These are phyloP conservation scores for Quaeritorhiza haematococci DNA, from an alignment of 371 early-diverging fungal genomes.

Conservation along the genomic window DNA sequence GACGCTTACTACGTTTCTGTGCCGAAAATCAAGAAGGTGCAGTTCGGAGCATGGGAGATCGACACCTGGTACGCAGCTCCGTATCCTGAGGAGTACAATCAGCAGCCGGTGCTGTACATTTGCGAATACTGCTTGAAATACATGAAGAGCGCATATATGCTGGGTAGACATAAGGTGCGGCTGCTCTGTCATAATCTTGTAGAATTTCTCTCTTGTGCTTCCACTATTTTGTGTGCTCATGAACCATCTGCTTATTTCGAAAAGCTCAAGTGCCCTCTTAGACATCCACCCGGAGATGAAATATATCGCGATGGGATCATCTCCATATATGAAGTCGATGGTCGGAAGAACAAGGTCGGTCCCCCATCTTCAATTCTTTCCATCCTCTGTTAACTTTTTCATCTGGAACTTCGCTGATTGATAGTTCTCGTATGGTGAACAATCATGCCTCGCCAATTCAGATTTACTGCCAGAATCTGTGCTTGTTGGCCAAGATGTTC, in stretches of 20 bases:
- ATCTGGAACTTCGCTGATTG: no score
- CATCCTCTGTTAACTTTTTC: neutral
- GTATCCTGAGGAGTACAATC: slow-evolving; percentile 80
- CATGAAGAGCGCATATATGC: slow-evolving; percentile 40
- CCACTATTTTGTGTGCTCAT: slow-evolving; percentile 16
- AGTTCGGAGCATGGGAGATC: slow-evolving; percentile 79
- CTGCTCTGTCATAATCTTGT: neutral
- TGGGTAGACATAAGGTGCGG: slow-evolving; percentile 50
- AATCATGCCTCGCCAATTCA: neutral
- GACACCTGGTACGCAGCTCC: slow-evolving; percentile 93
- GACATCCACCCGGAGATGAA: slow-evolving; percentile 81
- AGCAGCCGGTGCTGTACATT: slow-evolving; percentile 67
- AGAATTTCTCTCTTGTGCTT: neutral
- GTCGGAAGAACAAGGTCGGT: slow-evolving; percentile 70
- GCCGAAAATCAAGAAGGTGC: slow-evolving; percentile 61
- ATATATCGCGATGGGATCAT: slow-evolving; percentile 76
- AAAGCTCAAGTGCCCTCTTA: slow-evolving; percentile 49
- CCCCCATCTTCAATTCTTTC: neutral
- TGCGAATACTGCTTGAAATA: slow-evolving; percentile 69
- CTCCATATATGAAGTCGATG: slow-evolving; percentile 89
- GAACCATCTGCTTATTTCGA: slow-evolving; percentile 5
- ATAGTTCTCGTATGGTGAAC: no score
- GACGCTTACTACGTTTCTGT: neutral
- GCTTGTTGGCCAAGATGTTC: slow-evolving; percentile 85
- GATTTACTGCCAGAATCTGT: slow-evolving; percentile 40